A percentile compares a stretch with the other conserved stretches of the same genome.
phyloP scores from a whole-genome alignment of 345 rosid species.

The Cardamine resedifolia region DNA sequence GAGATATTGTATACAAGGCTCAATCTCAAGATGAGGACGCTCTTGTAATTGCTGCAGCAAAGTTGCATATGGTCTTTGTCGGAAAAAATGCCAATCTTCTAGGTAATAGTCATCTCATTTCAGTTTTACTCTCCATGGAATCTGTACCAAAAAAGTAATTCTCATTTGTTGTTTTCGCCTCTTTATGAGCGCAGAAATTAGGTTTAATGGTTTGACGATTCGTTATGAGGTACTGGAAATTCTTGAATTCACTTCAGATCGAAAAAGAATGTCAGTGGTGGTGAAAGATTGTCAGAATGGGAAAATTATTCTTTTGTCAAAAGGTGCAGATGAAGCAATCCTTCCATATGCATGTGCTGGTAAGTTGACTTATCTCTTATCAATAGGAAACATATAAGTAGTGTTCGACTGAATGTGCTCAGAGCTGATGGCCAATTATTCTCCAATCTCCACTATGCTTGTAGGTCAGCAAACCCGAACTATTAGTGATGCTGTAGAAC shows the following conservation, averaged over 20 bases:
- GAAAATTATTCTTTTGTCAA: slow-evolving; percentile 78
- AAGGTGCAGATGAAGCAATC: slow-evolving; percentile 97
- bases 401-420: slow-evolving; percentile 12
- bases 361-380: slow-evolving; percentile 36
- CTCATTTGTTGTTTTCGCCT: slow-evolving; percentile 21
- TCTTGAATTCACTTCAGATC: slow-evolving; percentile 94
- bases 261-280: slow-evolving; percentile 97
- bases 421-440: slow-evolving; percentile 16
- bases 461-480: slow-evolving; percentile 89
- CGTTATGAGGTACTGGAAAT: slow-evolving; percentile 79
- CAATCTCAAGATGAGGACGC: slow-evolving; percentile 99
- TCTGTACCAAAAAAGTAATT: slow-evolving; percentile 18
- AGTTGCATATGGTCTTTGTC: slow-evolving; percentile 74
- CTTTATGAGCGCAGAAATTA: slow-evolving; percentile 60
- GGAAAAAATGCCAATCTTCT: slow-evolving; percentile 68
- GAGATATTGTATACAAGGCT: slow-evolving; percentile 76
- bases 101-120: slow-evolving; percentile 49
- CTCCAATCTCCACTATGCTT: slow-evolving; percentile 24
- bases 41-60: slow-evolving; percentile 91
- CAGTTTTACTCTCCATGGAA: slow-evolving; percentile 30
- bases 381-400: neutral
- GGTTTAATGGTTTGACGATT: slow-evolving; percentile 56
- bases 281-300: slow-evolving; percentile 75
- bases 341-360: slow-evolving; percentile 79
- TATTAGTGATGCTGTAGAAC: slow-evolving; percentile 83